Evolutionary conservation across 371 early-diverging fungal genomes (phyloP).

Genomic region (Mucor piriformis): DNA sequence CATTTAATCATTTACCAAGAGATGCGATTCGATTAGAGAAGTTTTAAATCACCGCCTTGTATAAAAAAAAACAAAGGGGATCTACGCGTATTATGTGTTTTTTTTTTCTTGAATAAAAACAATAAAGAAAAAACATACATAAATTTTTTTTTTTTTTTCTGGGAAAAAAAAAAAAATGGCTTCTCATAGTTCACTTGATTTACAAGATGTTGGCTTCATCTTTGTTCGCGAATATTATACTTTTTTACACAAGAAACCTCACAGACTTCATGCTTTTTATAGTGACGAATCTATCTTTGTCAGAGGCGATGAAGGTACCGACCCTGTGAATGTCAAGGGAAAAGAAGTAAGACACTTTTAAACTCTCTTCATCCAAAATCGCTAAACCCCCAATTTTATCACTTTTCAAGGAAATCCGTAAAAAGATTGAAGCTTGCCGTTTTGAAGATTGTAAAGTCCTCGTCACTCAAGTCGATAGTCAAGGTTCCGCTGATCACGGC

Average conservation of each 20-base stretch:
- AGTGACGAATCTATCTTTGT: conserved; percentile 77
- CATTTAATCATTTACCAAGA: conserved; percentile 36
- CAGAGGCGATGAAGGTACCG: conserved; percentile 86
- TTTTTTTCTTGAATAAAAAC: too few species aligned
- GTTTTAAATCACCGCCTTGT: conserved; percentile 26
- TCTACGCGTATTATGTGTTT: background rate
- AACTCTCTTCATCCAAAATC: background rate
- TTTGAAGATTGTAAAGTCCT: conserved; percentile 80
- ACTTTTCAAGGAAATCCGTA: conserved; percentile 71
- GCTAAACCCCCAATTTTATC: too few species aligned
- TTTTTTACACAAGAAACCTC: conserved; percentile 85
- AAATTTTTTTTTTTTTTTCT: background rate
- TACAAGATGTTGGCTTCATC: conserved; percentile 86
- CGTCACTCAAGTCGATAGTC: conserved; percentile 89
- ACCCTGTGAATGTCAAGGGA: conserved; percentile 31
- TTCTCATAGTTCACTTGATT: conserved; percentile 19
- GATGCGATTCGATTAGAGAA: conserved; percentile 40
- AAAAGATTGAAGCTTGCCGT: conserved; percentile 80
- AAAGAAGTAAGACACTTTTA: conserved; percentile 31
- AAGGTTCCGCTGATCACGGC: conserved; percentile 75
- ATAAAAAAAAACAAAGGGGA: too few species aligned
- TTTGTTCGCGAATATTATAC: conserved; percentile 97
- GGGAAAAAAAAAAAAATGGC: background rate
- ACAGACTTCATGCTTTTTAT: conserved; percentile 87
- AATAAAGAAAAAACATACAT: background rate